Conservation (phyloP, 371 early-diverging fungal species). For the Thermomucor indicae-seudaticae region DNA sequence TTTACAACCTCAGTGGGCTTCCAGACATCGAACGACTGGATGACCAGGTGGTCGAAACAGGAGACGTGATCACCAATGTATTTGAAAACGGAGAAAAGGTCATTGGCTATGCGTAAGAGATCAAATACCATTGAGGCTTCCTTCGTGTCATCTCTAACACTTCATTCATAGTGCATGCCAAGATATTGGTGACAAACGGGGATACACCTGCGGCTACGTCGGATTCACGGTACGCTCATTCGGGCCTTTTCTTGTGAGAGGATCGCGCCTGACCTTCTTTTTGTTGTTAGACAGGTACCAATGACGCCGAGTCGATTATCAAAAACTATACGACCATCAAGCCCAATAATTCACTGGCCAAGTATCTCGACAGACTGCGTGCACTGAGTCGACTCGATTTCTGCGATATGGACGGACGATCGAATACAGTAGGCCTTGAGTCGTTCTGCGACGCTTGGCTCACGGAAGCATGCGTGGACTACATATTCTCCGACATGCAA, state of each 20-base stretch:
- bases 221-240: conserved; percentile 39
- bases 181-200: conserved; percentile 36
- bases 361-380: conserved; percentile 16
- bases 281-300: conserved; percentile 40
- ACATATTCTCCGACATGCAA: conserved; percentile 23
- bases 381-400: conserved; percentile 22
- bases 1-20: conserved; percentile 21
- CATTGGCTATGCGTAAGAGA: conserved; percentile 32
- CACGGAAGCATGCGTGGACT: conserved; percentile 20
- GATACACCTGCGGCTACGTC: conserved; percentile 44
- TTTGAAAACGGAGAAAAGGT: conserved; percentile 31
- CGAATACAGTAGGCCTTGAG: conserved; percentile 14
- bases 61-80: conserved; percentile 35
- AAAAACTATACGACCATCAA: conserved; percentile 21
- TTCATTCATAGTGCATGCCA: conserved; percentile 15
- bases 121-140: no score
- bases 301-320: conserved; percentile 43
- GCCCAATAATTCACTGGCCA: conserved; percentile 19
- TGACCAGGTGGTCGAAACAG: conserved; percentile 12
- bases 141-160: no score
- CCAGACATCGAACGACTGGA: conserved; percentile 14
- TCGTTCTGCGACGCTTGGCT: conserved; percentile 28
- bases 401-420: conserved; percentile 19
- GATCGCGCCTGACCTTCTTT: background rate
- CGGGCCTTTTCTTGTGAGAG: background rate